A percentile compares a stretch with the other conserved stretches of the same genome.
phyloP scores from a whole-genome alignment of 768 basidiomycete species.

The Termitomyces sp. region DNA sequence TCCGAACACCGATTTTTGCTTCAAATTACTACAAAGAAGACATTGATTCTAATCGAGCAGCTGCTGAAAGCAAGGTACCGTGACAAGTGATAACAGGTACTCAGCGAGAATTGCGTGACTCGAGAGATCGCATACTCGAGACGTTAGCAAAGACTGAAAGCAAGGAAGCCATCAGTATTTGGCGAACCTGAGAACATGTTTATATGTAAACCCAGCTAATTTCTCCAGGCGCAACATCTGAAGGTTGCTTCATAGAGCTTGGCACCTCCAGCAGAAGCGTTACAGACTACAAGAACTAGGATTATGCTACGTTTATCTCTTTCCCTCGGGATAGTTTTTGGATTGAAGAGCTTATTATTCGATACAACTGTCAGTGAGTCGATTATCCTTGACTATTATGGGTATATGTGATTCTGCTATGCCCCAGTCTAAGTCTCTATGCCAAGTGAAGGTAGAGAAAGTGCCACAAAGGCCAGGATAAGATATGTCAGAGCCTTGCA shows the following conservation, averaged over 20 bases:
- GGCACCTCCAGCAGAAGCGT: not conserved
- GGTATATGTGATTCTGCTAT: too few species aligned
- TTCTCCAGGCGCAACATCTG: not conserved
- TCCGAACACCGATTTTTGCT: not conserved
- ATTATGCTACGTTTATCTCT: too few species aligned
- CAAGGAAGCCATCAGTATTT: not conserved
- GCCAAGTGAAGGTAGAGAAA: too few species aligned
- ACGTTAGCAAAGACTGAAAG: not conserved
- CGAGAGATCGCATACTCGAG: not conserved
- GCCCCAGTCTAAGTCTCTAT: too few species aligned
- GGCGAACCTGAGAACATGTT: not conserved
- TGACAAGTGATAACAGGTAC: constrained; percentile 9
- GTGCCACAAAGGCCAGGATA: too few species aligned
- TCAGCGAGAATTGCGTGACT: not conserved
- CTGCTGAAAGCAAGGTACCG: not conserved
- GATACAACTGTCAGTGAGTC: too few species aligned
- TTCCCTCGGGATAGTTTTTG: too few species aligned
- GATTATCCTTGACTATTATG: too few species aligned
- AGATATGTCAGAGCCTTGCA: too few species aligned
- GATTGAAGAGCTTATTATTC: too few species aligned
- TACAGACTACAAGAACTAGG: not conserved
- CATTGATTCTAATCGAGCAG: constrained; percentile 10
- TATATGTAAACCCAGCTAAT: not conserved
- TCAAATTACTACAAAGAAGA: constrained; percentile 3
- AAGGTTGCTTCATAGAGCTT: not conserved